A percentile compares a stretch with the other conserved stretches of the same genome.
Conservation (phyloP, 208 protist genomes). For the Crithidia fasciculata region DNA sequence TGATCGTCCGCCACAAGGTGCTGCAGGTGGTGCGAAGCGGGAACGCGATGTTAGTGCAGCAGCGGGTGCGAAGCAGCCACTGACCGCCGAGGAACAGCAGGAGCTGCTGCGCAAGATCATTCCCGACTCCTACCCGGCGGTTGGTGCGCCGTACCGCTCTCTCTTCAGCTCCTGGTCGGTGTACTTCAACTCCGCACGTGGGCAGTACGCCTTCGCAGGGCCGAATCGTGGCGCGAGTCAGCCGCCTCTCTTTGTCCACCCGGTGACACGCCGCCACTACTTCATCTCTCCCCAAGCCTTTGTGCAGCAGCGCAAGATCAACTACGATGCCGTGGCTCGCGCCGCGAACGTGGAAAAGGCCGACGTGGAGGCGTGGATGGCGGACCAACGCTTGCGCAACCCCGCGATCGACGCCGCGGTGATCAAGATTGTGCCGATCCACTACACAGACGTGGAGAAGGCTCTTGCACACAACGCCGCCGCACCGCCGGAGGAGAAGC, state of each 20-base stretch:
- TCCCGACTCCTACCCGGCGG: constrained; percentile 15
- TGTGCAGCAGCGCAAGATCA: constrained; percentile 54
- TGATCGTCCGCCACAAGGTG: neutral
- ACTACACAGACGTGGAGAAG: constrained; percentile 53
- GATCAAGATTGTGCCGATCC: constrained; percentile 52
- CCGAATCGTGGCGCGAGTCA: constrained; percentile 20
- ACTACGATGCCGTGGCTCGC: constrained; percentile 44
- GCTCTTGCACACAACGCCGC: constrained; percentile 20
- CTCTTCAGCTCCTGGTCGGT: constrained; percentile 29
- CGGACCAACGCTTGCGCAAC: constrained; percentile 68
- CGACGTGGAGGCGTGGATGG: constrained; percentile 69
- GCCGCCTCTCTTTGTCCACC: constrained; percentile 48
- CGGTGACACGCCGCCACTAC: constrained; percentile 53
- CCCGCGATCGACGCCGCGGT: constrained; percentile 62
- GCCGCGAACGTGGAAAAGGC: constrained; percentile 25
- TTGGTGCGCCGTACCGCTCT: constrained; percentile 23
- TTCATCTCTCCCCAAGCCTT: constrained; percentile 77
- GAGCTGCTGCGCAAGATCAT: constrained; percentile 20
- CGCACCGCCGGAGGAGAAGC: neutral
- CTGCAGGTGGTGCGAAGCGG: constrained; percentile 10
- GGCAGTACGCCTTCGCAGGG: constrained; percentile 29
- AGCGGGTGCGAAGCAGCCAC: neutral
- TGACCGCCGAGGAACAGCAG: constrained; percentile 23
- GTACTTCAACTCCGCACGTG: constrained; percentile 30
- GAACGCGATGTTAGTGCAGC: constrained; percentile 1